Evolutionary conservation across 2,329 filamentous ascomycete genomes (phyloP).

Genomic region (Emericellopsis cladophorae): DNA sequence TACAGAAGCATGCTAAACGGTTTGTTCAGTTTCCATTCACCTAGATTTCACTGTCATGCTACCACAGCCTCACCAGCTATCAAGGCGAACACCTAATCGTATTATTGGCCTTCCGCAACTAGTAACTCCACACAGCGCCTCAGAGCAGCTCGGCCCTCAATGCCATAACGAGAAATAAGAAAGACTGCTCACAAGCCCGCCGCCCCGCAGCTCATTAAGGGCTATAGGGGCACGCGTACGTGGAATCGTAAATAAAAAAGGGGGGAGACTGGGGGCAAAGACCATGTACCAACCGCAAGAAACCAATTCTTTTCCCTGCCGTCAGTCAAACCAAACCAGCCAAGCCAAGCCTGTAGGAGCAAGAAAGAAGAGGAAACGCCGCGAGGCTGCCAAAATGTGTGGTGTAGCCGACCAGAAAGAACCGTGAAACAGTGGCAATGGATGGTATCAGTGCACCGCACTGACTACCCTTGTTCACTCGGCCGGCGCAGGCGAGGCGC

Average conservation of each 20-base stretch:
- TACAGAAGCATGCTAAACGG: no score
- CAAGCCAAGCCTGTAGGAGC: background rate
- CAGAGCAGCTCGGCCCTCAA: conserved; percentile 16
- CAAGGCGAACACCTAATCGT: background rate
- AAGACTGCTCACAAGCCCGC: conserved; percentile 3
- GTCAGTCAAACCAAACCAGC: background rate
- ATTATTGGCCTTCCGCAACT: conserved; percentile 13
- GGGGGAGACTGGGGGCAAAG: background rate
- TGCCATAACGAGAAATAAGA: conserved; percentile 6
- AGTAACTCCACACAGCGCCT: conserved; percentile 17
- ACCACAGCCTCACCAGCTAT: background rate
- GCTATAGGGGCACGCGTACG: conserved; percentile 14
- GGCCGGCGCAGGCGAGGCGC: conserved; percentile 35
- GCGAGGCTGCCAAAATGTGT: conserved; percentile 1
- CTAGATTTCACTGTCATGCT: no score
- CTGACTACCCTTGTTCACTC: conserved; percentile 9
- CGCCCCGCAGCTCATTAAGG: conserved; percentile 22
- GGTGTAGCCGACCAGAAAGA: background rate
- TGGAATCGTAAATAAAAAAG: conserved; percentile 8
- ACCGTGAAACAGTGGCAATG: background rate
- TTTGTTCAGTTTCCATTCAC: no score
- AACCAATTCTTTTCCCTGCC: background rate
- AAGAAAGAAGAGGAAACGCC: conserved; percentile 2
- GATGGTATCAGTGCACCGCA: background rate
- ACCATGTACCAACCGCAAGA: background rate